Percentiles rank a stretch among this genome's conserved stretches.
Conservation (phyloP, 345 rosid species). For the Pistacia vera region DNA sequence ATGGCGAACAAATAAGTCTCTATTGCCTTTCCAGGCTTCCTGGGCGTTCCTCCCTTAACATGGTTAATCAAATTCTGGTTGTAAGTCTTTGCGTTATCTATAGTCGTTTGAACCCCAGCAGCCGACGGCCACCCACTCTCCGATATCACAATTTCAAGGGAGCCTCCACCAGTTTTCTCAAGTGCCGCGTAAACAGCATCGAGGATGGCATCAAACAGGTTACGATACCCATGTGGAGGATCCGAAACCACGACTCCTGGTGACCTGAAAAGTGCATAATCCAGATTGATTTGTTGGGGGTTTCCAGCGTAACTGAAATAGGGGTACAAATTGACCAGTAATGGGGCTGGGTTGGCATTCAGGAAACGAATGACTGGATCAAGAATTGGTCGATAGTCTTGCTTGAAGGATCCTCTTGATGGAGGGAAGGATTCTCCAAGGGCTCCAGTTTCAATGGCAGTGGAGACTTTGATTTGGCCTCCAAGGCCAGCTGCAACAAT, state of each 20-base stretch:
- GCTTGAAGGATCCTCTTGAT: constrained; percentile 33
- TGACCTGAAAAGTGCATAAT: constrained; percentile 44
- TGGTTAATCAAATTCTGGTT: constrained; percentile 55
- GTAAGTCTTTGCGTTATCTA: constrained; percentile 56
- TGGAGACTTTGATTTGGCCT: constrained; percentile 37
- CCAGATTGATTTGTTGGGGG: constrained; percentile 25
- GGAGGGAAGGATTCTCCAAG: constrained; percentile 38
- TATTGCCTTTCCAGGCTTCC: constrained; percentile 45
- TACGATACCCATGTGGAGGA: constrained; percentile 29
- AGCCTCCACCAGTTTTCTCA: constrained; percentile 53
- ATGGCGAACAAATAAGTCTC: constrained; percentile 69
- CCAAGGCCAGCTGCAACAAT: constrained; percentile 28
- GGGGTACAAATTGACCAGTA: constrained; percentile 50
- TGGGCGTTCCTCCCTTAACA: constrained; percentile 49
- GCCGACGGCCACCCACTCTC: constrained; percentile 71
- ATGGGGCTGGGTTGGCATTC: constrained; percentile 38
- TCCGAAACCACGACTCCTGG: constrained; percentile 26
- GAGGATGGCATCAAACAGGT: constrained; percentile 56
- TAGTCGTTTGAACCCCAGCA: constrained; percentile 49
- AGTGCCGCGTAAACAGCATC: constrained; percentile 55
- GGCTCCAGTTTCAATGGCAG: constrained; percentile 25
- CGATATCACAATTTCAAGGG: constrained; percentile 53
- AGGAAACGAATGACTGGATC: constrained; percentile 42
- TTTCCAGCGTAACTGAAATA: constrained; percentile 33
- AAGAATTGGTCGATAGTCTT: constrained; percentile 26